Evolutionary conservation across 768 basidiomycete species (phyloP).

Genomic region (Pleurotus tuber-regium): DNA sequence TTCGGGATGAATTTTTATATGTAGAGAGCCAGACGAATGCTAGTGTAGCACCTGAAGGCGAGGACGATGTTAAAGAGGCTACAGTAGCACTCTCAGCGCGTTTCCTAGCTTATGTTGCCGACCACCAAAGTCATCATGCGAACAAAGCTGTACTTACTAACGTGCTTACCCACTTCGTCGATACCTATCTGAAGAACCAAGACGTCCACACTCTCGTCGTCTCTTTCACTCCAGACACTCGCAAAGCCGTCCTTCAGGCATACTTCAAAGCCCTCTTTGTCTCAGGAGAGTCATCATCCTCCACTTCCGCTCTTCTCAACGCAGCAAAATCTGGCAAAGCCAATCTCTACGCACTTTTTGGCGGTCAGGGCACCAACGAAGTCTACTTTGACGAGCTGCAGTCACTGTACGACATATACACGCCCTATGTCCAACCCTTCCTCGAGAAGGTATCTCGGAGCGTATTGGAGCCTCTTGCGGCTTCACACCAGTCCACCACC

Average conservation of each 20-base stretch:
- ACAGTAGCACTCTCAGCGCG: conserved; percentile 77
- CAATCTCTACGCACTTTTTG: conserved; percentile 89
- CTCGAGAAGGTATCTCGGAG: conserved; percentile 59
- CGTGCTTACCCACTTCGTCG: conserved; percentile 75
- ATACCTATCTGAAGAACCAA: conserved; percentile 63
- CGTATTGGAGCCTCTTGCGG: conserved; percentile 70
- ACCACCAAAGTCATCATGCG: conserved; percentile 48
- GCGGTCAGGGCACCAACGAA: conserved; percentile 97
- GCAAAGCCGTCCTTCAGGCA: conserved; percentile 71
- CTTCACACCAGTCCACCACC: conserved; percentile 42
- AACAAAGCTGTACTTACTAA: conserved; percentile 69
- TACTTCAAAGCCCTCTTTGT: conserved; percentile 77
- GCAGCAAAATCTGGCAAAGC: conserved; percentile 62
- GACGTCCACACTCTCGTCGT: conserved; percentile 86
- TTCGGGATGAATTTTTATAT: conserved; percentile 85
- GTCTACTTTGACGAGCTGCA: conserved; percentile 98
- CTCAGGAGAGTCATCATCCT: conserved; percentile 53
- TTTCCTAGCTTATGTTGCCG: conserved; percentile 78
- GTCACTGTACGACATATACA: conserved; percentile 87
- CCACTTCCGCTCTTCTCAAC: conserved; percentile 66
- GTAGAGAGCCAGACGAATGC: conserved; percentile 56
- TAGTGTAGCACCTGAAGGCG: conserved; percentile 49
- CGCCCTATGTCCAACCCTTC: conserved; percentile 78
- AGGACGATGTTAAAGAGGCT: conserved; percentile 57
- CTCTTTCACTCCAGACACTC: conserved; percentile 68